These are phyloP conservation scores for Dryas alaskensis DNA, from an alignment of 306 rosid species.

Conservation along the genomic window DNA sequence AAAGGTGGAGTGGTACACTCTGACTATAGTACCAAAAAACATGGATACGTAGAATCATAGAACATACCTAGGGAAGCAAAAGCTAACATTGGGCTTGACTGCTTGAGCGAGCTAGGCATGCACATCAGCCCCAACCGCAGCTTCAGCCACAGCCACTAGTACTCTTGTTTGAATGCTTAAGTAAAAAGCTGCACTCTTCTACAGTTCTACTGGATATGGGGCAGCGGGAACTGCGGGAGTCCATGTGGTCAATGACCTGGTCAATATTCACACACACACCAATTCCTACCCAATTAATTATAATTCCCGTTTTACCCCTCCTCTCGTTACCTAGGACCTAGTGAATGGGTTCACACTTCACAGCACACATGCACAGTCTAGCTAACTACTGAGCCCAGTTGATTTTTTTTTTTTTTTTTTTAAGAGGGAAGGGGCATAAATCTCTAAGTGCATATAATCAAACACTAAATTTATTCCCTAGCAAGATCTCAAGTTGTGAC, in stretches of 20 bases:
- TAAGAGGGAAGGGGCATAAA: too few relatives aligned
- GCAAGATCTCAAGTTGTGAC: too few relatives aligned
- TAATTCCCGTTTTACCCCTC: background rate
- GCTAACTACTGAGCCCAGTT: too few relatives aligned
- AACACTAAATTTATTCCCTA: too few relatives aligned
- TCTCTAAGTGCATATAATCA: too few relatives aligned
- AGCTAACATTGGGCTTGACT: too few relatives aligned
- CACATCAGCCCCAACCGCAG: constrained; percentile 3
- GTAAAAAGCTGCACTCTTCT: constrained; percentile 9
- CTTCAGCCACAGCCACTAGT: background rate
- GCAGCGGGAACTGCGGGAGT: constrained; percentile 30
- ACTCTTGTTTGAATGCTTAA: background rate
- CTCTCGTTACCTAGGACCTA: too few relatives aligned
- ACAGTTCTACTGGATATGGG: background rate
- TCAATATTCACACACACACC: background rate
- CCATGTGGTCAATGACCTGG: background rate
- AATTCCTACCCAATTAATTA: background rate
- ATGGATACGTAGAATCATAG: background rate
- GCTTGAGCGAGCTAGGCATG: background rate
- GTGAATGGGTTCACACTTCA: too few relatives aligned
- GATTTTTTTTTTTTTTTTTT: too few relatives aligned
- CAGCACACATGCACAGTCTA: too few relatives aligned
- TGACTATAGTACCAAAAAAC: too few relatives aligned
- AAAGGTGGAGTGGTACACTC: too few relatives aligned
- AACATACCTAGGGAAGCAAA: background rate